Conservation (phyloP, 352 stramenopile species). For the Phytopythium helicoides region DNA sequence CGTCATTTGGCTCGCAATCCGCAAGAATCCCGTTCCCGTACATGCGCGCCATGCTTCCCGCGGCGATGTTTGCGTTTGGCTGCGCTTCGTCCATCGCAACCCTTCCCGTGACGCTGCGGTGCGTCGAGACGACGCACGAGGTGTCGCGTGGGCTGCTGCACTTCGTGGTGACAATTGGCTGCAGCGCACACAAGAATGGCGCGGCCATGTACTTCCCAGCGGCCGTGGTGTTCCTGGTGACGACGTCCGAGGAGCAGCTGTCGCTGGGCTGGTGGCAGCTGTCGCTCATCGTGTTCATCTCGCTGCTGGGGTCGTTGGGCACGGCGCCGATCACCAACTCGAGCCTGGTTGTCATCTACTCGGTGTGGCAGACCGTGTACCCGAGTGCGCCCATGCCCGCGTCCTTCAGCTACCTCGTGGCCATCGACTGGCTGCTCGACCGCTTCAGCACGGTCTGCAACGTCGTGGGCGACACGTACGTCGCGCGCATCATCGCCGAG, state of each 20-base stretch:
- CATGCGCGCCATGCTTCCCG: conserved; percentile 64
- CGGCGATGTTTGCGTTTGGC: conserved; percentile 61
- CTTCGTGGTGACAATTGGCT: conserved; percentile 75
- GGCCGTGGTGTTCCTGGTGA: conserved; percentile 64
- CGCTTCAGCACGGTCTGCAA: conserved; percentile 73
- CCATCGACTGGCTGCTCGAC: conserved; percentile 71
- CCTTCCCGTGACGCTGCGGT: conserved; percentile 63
- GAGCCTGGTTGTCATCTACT: conserved; percentile 73
- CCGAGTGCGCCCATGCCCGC: conserved; percentile 42
- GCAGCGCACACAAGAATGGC: conserved; percentile 76
- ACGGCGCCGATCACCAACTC: conserved; percentile 67
- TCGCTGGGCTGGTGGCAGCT: conserved; percentile 45
- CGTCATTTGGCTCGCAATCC: conserved; percentile 40
- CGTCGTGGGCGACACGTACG: conserved; percentile 62
- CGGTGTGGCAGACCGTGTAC: conserved; percentile 73
- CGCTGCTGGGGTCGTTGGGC: conserved; percentile 56
- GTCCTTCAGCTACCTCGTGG: conserved; percentile 72
- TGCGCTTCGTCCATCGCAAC: conserved; percentile 67
- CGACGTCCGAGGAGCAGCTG: conserved; percentile 34
- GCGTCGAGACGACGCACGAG: conserved; percentile 55
- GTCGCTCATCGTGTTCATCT: conserved; percentile 59
- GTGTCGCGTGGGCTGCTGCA: conserved; percentile 51
- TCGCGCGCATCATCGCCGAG: conserved; percentile 75
- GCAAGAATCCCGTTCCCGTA: conserved; percentile 54
- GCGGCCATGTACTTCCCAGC: conserved; percentile 71